Conservation (phyloP, 805 yeast genomes). For the Yarrowia hollandica region DNA sequence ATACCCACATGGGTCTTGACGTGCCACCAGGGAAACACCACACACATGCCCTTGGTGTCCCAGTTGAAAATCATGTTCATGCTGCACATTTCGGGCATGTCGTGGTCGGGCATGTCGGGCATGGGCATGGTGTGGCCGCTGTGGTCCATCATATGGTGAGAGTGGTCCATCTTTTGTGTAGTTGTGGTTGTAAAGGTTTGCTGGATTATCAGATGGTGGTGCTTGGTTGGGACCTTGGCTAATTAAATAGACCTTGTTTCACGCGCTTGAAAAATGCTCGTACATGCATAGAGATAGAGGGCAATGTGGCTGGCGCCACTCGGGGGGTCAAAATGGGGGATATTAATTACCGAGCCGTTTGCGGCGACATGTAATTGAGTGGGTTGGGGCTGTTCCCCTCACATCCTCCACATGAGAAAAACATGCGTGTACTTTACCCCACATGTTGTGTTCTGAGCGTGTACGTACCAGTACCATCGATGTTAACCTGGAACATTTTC, state of each 20-base stretch:
- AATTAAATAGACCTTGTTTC: neutral
- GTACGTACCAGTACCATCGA: too few species aligned
- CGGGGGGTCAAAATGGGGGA: too few species aligned
- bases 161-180: slow-evolving; percentile 15
- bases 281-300: slow-evolving; percentile 5
- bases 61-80: slow-evolving; percentile 70
- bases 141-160: slow-evolving; percentile 22
- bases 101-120: slow-evolving; percentile 31
- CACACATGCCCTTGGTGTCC: slow-evolving; percentile 71
- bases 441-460: too few species aligned
- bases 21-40: slow-evolving; percentile 81
- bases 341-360: too few species aligned
- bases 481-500: too few species aligned
- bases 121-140: slow-evolving; percentile 14
- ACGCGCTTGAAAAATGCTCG: neutral
- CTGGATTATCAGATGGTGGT: neutral
- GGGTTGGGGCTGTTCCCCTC: too few species aligned
- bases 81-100: slow-evolving; percentile 30
- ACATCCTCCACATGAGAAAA: too few species aligned
- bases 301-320: slow-evolving; percentile 10
- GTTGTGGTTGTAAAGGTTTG: neutral
- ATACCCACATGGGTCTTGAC: slow-evolving; percentile 55
- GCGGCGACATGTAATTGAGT: too few species aligned
- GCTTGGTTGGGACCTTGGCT: neutral
- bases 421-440: too few species aligned